These are phyloP conservation scores for Diutina siamensis DNA, from an alignment of 1,139 yeast genomes.

Conservation along the genomic window DNA sequence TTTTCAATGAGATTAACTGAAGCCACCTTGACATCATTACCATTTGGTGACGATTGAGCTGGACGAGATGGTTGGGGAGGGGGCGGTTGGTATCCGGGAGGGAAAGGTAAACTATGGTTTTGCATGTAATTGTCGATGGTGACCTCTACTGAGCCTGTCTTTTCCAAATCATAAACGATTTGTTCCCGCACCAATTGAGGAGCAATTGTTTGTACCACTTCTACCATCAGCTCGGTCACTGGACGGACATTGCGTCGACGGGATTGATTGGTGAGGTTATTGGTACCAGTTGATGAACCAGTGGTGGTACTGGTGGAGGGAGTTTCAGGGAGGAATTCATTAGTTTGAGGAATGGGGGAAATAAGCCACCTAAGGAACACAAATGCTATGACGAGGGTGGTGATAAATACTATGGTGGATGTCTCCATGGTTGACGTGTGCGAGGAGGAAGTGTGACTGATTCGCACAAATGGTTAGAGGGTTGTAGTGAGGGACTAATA, in stretches of 20 bases:
- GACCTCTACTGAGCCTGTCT: constrained; percentile 68
- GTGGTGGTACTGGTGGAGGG: background rate
- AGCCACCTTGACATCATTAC: background rate
- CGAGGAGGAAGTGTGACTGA: too few species aligned
- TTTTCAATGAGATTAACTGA: constrained; percentile 24
- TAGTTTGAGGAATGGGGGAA: constrained; percentile 34
- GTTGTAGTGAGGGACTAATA: background rate
- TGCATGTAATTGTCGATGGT: constrained; percentile 65
- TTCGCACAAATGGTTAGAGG: background rate
- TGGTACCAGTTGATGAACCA: too few species aligned
- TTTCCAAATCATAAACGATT: constrained; percentile 49
- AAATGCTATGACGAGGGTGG: constrained; percentile 38
- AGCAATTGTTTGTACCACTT: constrained; percentile 73
- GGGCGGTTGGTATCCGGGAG: constrained; percentile 30
- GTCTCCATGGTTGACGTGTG: constrained; percentile 29
- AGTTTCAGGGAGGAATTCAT: constrained; percentile 9
- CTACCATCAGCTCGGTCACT: constrained; percentile 75
- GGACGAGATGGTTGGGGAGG: background rate
- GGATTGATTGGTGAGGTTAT: background rate
- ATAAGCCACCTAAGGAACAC: constrained; percentile 52
- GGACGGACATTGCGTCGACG: constrained; percentile 23
- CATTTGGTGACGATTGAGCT: background rate
- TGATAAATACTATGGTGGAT: constrained; percentile 41
- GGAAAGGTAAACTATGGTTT: constrained; percentile 53
- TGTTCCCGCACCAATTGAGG: constrained; percentile 65